These are phyloP conservation scores for Leishmania gerbilli DNA, from an alignment of 208 protist species.

Conservation along the genomic window DNA sequence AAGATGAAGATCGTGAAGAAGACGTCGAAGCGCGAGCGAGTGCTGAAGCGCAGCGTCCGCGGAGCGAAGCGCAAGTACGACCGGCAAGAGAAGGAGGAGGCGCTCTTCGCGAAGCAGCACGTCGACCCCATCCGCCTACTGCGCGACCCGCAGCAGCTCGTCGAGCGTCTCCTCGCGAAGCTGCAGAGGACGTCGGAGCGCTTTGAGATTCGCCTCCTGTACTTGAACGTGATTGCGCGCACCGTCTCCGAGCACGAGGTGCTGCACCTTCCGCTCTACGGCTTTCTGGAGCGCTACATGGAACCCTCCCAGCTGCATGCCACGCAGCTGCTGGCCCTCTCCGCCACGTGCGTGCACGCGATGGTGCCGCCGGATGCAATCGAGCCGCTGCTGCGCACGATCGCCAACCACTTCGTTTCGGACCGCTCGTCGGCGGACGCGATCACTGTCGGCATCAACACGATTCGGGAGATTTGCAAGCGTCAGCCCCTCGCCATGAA, in stretches of 20 bases:
- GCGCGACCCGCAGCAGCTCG: slow-evolving; percentile 96
- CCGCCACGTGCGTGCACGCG: slow-evolving; percentile 95
- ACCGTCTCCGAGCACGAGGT: slow-evolving; percentile 95
- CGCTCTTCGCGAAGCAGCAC: slow-evolving; percentile 80
- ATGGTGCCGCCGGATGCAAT: slow-evolving; percentile 94
- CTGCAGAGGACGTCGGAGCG: slow-evolving; percentile 93
- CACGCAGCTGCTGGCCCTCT: slow-evolving; percentile 95
- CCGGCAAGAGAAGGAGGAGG: slow-evolving; percentile 81
- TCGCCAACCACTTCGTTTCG: slow-evolving; percentile 97
- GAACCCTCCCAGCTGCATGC: slow-evolving; percentile 96
- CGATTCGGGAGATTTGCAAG: slow-evolving; percentile 95
- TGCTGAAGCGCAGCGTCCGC: slow-evolving; percentile 82
- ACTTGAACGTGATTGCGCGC: slow-evolving; percentile 97
- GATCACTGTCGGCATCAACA: slow-evolving; percentile 97
- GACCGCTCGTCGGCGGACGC: slow-evolving; percentile 93
- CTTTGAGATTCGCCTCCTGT: slow-evolving; percentile 96
- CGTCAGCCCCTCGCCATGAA: slow-evolving; percentile 96
- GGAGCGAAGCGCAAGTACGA: slow-evolving; percentile 82
- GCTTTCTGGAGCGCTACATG: slow-evolving; percentile 96
- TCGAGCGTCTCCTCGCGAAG: slow-evolving; percentile 93
- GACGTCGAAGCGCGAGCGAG: slow-evolving; percentile 82
- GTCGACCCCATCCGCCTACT: slow-evolving; percentile 95
- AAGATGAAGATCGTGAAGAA: slow-evolving; percentile 94
- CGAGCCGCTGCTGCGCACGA: slow-evolving; percentile 91
- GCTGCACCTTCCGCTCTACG: slow-evolving; percentile 96